Percentiles rank a stretch among this genome's conserved stretches.
phyloP scores from a whole-genome alignment of 1,139 yeast species.

The Pneumocystis oryctolagi region DNA sequence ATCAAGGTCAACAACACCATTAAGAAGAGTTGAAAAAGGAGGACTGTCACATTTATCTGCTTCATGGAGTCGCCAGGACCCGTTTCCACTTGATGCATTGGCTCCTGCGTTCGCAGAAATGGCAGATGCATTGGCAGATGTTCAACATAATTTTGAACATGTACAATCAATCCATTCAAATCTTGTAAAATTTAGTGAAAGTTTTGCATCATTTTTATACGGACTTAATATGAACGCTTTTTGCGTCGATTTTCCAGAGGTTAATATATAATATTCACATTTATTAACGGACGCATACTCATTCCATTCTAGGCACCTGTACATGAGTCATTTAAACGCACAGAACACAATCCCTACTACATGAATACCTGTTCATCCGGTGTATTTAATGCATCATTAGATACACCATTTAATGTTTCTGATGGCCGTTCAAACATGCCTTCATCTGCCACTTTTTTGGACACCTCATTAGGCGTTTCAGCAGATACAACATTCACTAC shows the following conservation, averaged over 20 bases:
- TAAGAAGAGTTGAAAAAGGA: slow-evolving; percentile 19
- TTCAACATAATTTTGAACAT: slow-evolving; percentile 38
- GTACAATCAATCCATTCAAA: slow-evolving; percentile 38
- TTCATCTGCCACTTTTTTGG: too few relatives aligned
- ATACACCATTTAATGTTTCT: neutral
- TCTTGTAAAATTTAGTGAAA: slow-evolving; percentile 42
- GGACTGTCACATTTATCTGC: slow-evolving; percentile 17
- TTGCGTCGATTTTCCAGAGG: slow-evolving; percentile 47
- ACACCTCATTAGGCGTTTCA: neutral
- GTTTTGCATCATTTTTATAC: slow-evolving; percentile 47
- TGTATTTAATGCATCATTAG: neutral
- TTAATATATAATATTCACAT: neutral
- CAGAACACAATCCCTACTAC: neutral
- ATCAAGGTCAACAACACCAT: slow-evolving; percentile 20
- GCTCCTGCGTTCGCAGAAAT: slow-evolving; percentile 27
- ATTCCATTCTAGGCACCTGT: slow-evolving; percentile 9
- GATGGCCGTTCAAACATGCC: neutral
- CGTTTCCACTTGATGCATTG: slow-evolving; percentile 18
- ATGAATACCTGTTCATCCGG: neutral
- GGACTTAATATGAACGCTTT: slow-evolving; percentile 55
- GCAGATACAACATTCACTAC: slow-evolving; percentile 12
- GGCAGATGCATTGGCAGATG: slow-evolving; percentile 39
- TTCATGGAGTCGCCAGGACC: slow-evolving; percentile 11
- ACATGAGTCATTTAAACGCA: slow-evolving; percentile 9
- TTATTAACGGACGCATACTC: neutral